Evolutionary conservation across 176 grass and related monocot genomes (phyloP).

Genomic region (Elymus sibiricus): DNA sequence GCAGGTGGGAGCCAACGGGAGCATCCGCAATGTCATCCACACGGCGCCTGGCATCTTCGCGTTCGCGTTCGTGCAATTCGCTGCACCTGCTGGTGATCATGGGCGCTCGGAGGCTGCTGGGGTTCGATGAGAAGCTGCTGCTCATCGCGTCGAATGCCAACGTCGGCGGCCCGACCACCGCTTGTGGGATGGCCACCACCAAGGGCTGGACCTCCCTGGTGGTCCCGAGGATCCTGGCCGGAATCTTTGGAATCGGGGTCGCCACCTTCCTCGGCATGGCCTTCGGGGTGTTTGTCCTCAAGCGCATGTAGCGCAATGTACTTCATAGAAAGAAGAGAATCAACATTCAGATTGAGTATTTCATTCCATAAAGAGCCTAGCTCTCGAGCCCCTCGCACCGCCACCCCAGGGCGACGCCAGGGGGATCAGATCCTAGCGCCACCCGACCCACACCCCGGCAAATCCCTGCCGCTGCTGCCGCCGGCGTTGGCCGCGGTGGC

Average conservation of each 20-base stretch:
- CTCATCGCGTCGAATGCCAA: constrained; percentile 71
- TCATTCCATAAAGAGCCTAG: too few relatives aligned
- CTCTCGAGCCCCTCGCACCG: too few relatives aligned
- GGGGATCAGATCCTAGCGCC: too few relatives aligned
- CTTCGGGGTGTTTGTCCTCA: constrained; percentile 56
- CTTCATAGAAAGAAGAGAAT: background rate
- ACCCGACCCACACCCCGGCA: too few relatives aligned
- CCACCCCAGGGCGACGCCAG: too few relatives aligned
- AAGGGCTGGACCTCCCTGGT: constrained; percentile 72
- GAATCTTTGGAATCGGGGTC: constrained; percentile 72
- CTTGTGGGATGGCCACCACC: constrained; percentile 74
- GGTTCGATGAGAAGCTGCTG: constrained; percentile 54
- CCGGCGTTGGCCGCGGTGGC: too few relatives aligned
- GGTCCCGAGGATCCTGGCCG: constrained; percentile 71
- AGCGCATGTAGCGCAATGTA: constrained; percentile 36
- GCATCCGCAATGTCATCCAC: constrained; percentile 67
- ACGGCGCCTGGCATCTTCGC: constrained; percentile 61
- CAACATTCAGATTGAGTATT: too few relatives aligned
- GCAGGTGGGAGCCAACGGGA: constrained; percentile 81
- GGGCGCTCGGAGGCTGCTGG: constrained; percentile 51
- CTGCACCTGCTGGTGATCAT: constrained; percentile 62
- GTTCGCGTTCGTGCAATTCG: constrained; percentile 64
- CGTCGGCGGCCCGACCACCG: constrained; percentile 80
- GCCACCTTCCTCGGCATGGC: constrained; percentile 66
- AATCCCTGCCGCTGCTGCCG: too few relatives aligned